Base-by-base conservation (phyloP, 164 flowering plant species). In the Chloranthus sessilifolius region DNA sequence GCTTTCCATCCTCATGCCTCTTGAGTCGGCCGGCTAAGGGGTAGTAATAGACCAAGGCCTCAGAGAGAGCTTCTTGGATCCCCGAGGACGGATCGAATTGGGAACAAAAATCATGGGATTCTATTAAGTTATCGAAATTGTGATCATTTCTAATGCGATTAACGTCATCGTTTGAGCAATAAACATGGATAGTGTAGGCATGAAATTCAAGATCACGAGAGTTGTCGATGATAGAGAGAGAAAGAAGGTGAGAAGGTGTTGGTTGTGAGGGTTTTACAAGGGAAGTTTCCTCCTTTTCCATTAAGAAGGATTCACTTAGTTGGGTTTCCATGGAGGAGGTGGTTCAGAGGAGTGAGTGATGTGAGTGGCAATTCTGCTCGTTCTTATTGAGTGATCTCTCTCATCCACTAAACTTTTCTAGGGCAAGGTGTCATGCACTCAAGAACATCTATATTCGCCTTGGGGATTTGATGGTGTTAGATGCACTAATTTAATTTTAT, bases 11-110 rank as follows among this genome's bases (percentile, higher is more conserved):
- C 2, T n/a, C 23, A n/a, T 40, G n/a, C 23, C 60, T 58, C 53
- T 41, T 57, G 7, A 67, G 61, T 38, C 56, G 50, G 7, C 72
- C 70, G 5, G 72, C 75, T 7, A 67, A 56, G 4, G 76, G 76
- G 34, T 61, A 71, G 58, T 61, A 67, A 29, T 53, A 48, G 33
- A 64, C 64, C 43, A 71, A 47, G 27, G 57, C 69, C 20, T 52
- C 47, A 1, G 72, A 60, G n/a, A 71, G 55, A n/a, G 72, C 69
- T 33, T 64, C 62, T 24, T 52, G 41, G n/a, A 71, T 37, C 3
- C 58, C 11, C 43, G n/a, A 7, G 11, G 50, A 58, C 6, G 72
- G 72, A 46, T 71, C 72, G 25, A 4, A 11, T 5, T n/a, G 26
- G n/a, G 7, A 5, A 3, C 12, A 36, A 23, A 12, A n/a, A 35